A percentile compares a stretch with the other conserved stretches of the same genome.
phyloP scores from a whole-genome alignment of 2,329 filamentous ascomycete genomes.

The Diaporthe ampelina region DNA sequence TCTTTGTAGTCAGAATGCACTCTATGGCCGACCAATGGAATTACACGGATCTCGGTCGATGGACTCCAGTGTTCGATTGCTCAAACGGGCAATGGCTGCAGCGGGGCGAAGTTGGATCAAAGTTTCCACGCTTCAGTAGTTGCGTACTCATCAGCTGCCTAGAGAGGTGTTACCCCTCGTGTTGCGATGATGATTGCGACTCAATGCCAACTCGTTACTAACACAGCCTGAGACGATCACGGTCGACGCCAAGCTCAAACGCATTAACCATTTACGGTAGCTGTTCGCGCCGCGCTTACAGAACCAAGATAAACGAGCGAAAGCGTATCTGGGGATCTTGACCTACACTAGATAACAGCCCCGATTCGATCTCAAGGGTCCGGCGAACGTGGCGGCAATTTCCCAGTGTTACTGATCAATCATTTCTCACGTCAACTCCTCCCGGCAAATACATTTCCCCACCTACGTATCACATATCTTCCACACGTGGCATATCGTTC shows the following conservation, averaged over 20 bases:
- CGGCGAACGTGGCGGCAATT: neutral
- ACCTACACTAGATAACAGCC: neutral
- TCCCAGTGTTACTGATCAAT: neutral
- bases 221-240: neutral
- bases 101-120: neutral
- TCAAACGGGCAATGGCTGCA: neutral
- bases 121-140: neutral
- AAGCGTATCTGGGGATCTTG: neutral
- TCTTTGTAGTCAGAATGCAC: too few species aligned
- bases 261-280: constrained; percentile 5
- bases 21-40: constrained; percentile 1
- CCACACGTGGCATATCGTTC: neutral
- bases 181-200: too few species aligned
- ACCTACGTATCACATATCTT: neutral
- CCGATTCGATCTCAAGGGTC: neutral
- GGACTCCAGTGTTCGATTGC: neutral
- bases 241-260: neutral
- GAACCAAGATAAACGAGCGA: neutral
- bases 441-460: neutral
- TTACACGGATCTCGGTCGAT: neutral
- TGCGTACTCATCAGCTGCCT: neutral
- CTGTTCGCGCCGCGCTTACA: constrained; percentile 6
- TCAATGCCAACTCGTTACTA: neutral
- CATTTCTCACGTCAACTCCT: neutral
- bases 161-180: neutral